Evolutionary conservation across 192 early-diverging fungal species (phyloP), one percentile per base, ranked within the genome.

Genomic region (Coemansia sp.): DNA sequence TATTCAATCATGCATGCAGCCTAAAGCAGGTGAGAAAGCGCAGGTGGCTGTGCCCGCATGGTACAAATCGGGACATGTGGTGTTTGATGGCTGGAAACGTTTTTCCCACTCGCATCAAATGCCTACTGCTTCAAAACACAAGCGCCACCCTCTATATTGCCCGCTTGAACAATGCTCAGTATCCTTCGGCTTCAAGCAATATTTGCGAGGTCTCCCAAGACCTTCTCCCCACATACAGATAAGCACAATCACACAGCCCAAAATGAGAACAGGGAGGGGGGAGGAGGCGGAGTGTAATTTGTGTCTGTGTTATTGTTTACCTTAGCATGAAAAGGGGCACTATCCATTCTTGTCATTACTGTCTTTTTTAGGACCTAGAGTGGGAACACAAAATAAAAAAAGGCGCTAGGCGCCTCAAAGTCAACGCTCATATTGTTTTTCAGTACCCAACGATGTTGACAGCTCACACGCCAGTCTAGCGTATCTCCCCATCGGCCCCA

Each of bases 291-390:
- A 64, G 62, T 10, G 27, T 50, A 64, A 64, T 36, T 63, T 27
- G 29, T 24, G 29, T 46, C 24, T 44, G 14, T 57, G 60, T 70
- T 70, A 63, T 62, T 69, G 68, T 70, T 63, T 70, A 56, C 46
- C 14, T 69, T 69, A 24, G 7, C n/a, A 19, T 11, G 50, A 33
- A 31, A n/a, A 27, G 24, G 19, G 50, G 29, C 14, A 29, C 13
- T 56, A 16, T 6, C 54, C 54, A 57, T 57, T 57, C 54, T 57
- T 57, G 31, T 57, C 17, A 35, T 34, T 57, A 57, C 54, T 57
- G 54, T 16, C 51, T 50, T 54, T 54, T 54, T 16, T 54, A 27
- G 24, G 24, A 27, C 10, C 51, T 11, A 10, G 2, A 54, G 51
- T 54, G 51, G 51, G 51, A 54, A 54, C 5, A 54, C 16, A 27